phyloP scores from a whole-genome alignment of 768 basidiomycete species.

The Cyclocybe aegerita region DNA sequence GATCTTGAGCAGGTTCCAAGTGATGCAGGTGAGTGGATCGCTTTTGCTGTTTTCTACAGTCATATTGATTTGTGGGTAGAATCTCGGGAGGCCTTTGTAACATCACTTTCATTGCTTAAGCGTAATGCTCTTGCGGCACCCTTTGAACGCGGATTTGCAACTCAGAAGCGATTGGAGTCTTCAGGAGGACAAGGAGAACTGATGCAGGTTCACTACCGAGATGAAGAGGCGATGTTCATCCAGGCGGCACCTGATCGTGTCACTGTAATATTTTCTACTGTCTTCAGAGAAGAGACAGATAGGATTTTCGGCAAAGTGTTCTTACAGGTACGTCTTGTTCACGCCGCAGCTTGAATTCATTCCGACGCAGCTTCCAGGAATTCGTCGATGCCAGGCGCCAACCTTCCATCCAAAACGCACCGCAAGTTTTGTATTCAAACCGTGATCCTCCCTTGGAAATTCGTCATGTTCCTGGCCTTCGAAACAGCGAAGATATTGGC shows the following conservation, averaged over 20 bases:
- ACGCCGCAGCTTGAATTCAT: neutral
- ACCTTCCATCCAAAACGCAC: constrained; percentile 92
- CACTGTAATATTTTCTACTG: constrained; percentile 95
- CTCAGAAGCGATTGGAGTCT: constrained; percentile 83
- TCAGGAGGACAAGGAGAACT: constrained; percentile 74
- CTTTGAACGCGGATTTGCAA: constrained; percentile 83
- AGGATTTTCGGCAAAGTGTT: constrained; percentile 98
- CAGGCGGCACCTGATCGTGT: constrained; percentile 94
- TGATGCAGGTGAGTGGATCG: constrained; percentile 61
- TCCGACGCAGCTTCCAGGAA: constrained; percentile 55
- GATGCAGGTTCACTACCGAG: constrained; percentile 93
- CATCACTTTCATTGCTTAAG: constrained; percentile 82
- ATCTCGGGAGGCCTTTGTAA: constrained; percentile 75
- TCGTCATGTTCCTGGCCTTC: constrained; percentile 78
- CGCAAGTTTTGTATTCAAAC: constrained; percentile 93
- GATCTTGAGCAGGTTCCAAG: constrained; percentile 84
- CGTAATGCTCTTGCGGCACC: constrained; percentile 94
- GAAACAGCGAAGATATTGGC: constrained; percentile 84
- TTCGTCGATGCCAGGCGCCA: constrained; percentile 97
- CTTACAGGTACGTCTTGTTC: constrained; percentile 67
- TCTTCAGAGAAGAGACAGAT: constrained; percentile 97
- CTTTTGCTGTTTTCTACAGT: neutral
- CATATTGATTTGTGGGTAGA: constrained; percentile 44
- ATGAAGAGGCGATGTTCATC: constrained; percentile 96
- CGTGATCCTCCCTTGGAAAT: constrained; percentile 98